Evolutionary conservation across 306 rosid species (phyloP).

Genomic region (Fragaria ananassa): DNA sequence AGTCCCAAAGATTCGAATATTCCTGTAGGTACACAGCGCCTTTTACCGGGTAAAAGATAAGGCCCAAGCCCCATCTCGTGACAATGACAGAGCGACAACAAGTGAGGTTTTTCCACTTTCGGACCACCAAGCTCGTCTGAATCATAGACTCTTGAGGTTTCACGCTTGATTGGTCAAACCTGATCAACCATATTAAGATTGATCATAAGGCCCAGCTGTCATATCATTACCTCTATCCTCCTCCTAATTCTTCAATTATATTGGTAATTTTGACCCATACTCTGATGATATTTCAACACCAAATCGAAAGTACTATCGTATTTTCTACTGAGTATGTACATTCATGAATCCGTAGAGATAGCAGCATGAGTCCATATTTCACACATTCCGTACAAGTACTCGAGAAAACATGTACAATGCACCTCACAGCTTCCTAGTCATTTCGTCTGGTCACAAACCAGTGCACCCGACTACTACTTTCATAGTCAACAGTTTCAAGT

Average conservation of each 20-base stretch:
- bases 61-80: slow-evolving; percentile 4
- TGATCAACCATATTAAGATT: not conserved
- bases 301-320: not conserved
- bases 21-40: not conserved
- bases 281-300: not conserved
- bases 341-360: not conserved
- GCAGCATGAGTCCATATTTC: not conserved
- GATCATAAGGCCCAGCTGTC: not conserved
- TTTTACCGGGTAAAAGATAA: not conserved
- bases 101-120: not conserved
- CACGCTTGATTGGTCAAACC: not conserved
- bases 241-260: not conserved
- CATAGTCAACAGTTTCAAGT: not conserved
- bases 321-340: not conserved
- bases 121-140: not conserved
- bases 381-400: not conserved
- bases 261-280: not conserved
- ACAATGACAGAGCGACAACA: not conserved
- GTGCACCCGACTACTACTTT: not conserved
- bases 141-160: not conserved
- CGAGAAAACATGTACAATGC: not conserved
- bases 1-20: not conserved
- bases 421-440: not conserved
- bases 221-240: not conserved
- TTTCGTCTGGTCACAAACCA: not conserved